A percentile compares a stretch with the other conserved stretches of the same genome.
These are phyloP conservation scores for Betula pendula DNA, from an alignment of 306 rosid species.

Conservation along the genomic window DNA sequence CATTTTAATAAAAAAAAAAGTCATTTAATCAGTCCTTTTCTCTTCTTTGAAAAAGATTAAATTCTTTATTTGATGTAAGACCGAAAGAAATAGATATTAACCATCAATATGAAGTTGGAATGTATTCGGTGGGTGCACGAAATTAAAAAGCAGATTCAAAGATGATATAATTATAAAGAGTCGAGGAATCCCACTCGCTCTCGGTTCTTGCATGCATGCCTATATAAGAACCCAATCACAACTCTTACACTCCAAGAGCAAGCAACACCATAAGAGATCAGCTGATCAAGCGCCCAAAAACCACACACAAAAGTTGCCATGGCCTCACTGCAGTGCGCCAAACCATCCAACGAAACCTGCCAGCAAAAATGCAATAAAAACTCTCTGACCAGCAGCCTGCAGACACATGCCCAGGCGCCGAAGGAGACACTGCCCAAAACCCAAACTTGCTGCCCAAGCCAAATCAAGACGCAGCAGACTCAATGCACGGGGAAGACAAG, in stretches of 20 bases:
- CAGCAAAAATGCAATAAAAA: constrained; percentile 20
- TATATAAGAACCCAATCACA: constrained; percentile 6
- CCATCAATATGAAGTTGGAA: constrained; percentile 17
- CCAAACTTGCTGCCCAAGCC: not conserved
- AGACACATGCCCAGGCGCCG: not conserved
- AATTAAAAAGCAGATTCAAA: constrained; percentile 28
- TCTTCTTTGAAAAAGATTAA: no score
- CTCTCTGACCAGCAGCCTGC: not conserved
- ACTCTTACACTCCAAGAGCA: not conserved
- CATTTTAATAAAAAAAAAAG: no score
- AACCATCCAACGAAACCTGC: constrained; percentile 14
- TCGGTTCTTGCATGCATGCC: constrained; percentile 1
- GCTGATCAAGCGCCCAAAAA: not conserved
- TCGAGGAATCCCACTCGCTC: constrained; percentile 3
- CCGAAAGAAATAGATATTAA: not conserved
- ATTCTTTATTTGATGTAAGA: not conserved
- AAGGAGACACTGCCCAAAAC: not conserved
- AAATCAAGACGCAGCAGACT: not conserved
- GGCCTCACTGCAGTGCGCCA: constrained; percentile 34
- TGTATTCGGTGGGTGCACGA: constrained; percentile 35
- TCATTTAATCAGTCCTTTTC: no score
- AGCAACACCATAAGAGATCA: not conserved
- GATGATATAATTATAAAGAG: not conserved
- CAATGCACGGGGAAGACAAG: not conserved
- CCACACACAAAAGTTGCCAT: constrained; percentile 2